Evolutionary conservation across 352 stramenopile species (phyloP), one percentile per base, ranked within the genome.

Genomic region (Globisporangium alternatum): DNA sequence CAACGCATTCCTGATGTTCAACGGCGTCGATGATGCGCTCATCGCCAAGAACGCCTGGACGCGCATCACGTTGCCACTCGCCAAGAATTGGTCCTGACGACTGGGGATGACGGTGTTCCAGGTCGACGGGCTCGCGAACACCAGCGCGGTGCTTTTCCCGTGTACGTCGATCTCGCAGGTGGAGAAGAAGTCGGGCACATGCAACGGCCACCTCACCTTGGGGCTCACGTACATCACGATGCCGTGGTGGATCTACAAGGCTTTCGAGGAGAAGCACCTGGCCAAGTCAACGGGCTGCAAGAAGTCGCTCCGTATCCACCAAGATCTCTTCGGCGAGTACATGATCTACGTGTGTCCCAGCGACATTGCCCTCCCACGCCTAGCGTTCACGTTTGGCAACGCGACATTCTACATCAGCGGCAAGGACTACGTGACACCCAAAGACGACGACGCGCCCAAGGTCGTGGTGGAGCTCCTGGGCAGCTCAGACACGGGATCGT

Each of bases 381-480:
- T 60, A 10, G 54, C n/a, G n/a, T 15, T 60, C 54, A 60, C 35
- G n/a, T 60, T 60, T 25, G 54, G 54, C 3, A 60, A 17, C n/a
- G 37, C 53, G n/a, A 48, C 53, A 33, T 25, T 59, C 53, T 59
- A 59, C 35, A 19, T 59, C 12, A 33, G 48, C n/a, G 5, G 10
- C n/a, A 35, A 59, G 53, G 35, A 59, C 21, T 48, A 59, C 35
- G 19, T 33, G 33, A 15, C 35, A 33, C 33, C 53, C 19, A 19
- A 35, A 4, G 19, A 37, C 3, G 53, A 31, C 33, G 53, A 59
- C 9, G 33, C 53, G 3, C 7, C 8, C 33, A 59, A 59, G 33
- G 53, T 59, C 7, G 17, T 48, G 6, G 33, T 48, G 17, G 25
- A 45, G 9, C 19, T 48, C 31, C 10, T 48, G 3, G 35, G 53